phyloP scores from a whole-genome alignment of 2,329 filamentous ascomycete species.

The Fusarium falciforme region DNA sequence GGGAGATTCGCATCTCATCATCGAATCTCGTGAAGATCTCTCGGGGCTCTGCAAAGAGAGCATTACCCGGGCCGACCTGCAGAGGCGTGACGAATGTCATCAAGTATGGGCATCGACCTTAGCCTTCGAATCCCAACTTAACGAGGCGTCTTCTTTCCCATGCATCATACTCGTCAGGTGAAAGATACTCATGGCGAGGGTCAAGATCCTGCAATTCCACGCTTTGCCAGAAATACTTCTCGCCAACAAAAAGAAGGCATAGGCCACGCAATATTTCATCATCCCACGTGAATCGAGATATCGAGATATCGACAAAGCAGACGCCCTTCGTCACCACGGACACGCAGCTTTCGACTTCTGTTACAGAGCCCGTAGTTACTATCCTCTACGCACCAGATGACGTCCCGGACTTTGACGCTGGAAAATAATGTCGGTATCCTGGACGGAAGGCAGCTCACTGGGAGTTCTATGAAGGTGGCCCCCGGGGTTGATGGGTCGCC shows the following conservation, averaged over 20 bases:
- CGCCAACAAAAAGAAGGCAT: conserved; percentile 11
- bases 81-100: background rate
- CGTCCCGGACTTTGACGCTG: background rate
- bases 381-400: background rate
- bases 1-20: background rate
- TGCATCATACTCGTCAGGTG: background rate
- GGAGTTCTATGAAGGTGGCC: background rate
- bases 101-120: background rate
- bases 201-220: background rate
- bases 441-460: background rate
- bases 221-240: background rate
- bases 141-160: background rate
- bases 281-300: background rate
- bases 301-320: background rate
- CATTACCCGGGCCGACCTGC: background rate
- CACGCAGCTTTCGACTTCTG: accelerated
- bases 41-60: background rate
- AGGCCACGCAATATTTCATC: background rate
- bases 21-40: background rate
- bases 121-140: background rate
- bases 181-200: background rate
- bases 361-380: background rate
- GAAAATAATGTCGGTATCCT: background rate
- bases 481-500: background rate
- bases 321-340: background rate